Base-by-base conservation (phyloP, 352 stramenopile genomes). In the Thalassiosira exigua region DNA sequence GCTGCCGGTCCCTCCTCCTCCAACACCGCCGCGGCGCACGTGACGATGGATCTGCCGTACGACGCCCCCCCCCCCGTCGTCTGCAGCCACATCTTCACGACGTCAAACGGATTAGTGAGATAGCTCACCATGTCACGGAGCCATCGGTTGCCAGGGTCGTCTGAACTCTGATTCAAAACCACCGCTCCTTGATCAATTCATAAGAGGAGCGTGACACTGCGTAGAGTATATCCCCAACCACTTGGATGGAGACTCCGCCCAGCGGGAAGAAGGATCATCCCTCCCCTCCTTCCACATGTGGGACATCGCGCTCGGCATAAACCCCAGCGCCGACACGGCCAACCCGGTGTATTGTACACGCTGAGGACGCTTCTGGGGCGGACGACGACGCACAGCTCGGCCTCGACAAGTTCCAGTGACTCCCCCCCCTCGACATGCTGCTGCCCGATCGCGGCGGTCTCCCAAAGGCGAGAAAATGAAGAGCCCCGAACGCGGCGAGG, bases 401-500 rank as follows among this genome's bases (percentile, higher is more conserved):
- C 90, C 71, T 92, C 52, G 11, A 82, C 24, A 17, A 92, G 51
- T 9, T 68, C 69, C 12, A 94, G 42, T 36, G 64, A 61, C 4
- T 64, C 71, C 4, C 62, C 74, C 52, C 81, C 77, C 29, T 27
- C 24, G 12, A 69, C 39, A 68, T 87, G 79, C 74, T 95, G 91
- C 64, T 96, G 92, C 12, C 95, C 70, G 0, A 91, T 96, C 73
- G 95, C 95, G 24, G 95, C 90, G 0, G 92, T 95, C 76, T 95
- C 91, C n/a, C n/a, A n/a, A n/a, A n/a, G n/a, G n/a, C n/a, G n/a
- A n/a, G n/a, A n/a, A n/a, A n/a, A n/a, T n/a, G n/a, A n/a, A n/a
- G n/a, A n/a, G n/a, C n/a, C n/a, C n/a, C n/a, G n/a, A n/a, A n/a
- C n/a, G n/a, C n/a, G n/a, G n/a, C n/a, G n/a, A n/a, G n/a, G n/a